Conservation (phyloP, 164 flowering plant genomes). For the Saururus chinensis region DNA sequence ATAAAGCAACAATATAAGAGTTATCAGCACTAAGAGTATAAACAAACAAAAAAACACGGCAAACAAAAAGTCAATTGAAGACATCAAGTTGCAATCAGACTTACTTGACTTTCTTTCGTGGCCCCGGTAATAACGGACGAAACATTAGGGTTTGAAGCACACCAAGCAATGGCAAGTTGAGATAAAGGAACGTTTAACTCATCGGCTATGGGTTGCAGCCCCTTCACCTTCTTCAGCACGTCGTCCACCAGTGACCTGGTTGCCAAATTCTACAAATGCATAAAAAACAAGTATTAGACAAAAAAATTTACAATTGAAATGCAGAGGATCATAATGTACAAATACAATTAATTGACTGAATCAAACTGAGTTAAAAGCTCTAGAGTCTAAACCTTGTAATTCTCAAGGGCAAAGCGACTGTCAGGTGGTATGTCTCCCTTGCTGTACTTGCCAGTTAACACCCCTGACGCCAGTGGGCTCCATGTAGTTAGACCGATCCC, state of each 20-base stretch:
- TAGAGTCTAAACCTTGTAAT: slow-evolving; percentile 56
- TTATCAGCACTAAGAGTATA: too few relatives aligned
- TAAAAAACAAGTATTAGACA: background rate
- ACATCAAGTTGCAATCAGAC: background rate
- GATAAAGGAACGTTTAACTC: slow-evolving; percentile 80
- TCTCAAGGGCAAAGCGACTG: slow-evolving; percentile 93
- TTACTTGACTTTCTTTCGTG: slow-evolving; percentile 87
- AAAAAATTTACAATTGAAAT: background rate
- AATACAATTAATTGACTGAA: background rate
- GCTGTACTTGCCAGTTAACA: slow-evolving; percentile 90
- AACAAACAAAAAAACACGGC: too few relatives aligned
- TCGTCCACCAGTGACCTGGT: slow-evolving; percentile 86
- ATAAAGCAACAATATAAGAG: too few relatives aligned
- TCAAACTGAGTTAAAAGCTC: background rate
- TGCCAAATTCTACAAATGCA: slow-evolving; percentile 60
- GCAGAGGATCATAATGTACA: background rate
- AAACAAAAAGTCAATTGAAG: too few relatives aligned
- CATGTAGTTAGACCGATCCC: slow-evolving; percentile 98
- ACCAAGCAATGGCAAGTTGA: slow-evolving; percentile 99
- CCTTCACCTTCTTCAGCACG: slow-evolving; percentile 76
- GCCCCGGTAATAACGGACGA: slow-evolving; percentile 98
- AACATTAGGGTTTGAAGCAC: slow-evolving; percentile 94
- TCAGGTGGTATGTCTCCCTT: slow-evolving; percentile 69
- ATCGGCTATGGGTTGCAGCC: slow-evolving; percentile 84
- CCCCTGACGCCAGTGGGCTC: slow-evolving; percentile 99